Base-by-base conservation (phyloP, 148 eudicot species). In the Amaranthus hypochondriacus region DNA sequence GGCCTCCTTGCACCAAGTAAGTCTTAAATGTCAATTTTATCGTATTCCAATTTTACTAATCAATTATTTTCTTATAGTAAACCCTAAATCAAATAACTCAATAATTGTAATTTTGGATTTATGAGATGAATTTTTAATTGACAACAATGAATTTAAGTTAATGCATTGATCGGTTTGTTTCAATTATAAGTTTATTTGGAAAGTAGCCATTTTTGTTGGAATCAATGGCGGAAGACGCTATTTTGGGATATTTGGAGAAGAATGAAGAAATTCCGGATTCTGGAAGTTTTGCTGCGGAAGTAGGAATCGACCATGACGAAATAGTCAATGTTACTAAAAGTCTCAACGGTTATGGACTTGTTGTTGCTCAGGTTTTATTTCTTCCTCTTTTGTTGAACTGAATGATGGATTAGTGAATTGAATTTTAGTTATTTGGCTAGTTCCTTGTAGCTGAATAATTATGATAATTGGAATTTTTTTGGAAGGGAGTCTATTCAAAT, bases 251-350 rank as follows among this genome's bases (percentile, higher is more conserved):
- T 73, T 80, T 95, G 2, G 83, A 90, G 82, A 82, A 90, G 66
- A 84, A 86, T 6, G 92, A 89, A 0, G 82, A 82, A 64, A 95
- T 95, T 39, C 0, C 78, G 2, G 89, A 95, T 84, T 92, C 99
- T 0, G 96, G 97, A 7, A 47, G 43, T 6, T 95, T 95, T 58
- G 93, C 99, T 4, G 47, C 65, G 12, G 79, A 87, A 21, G 72
- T 55, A 7, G 86, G 89, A 1, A 69, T 95, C 53, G 84, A 78
- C 65, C 99, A 95, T 65, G 87, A 86, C 18, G 93, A 88, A 0
- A 73, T 95, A 44, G 89, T 88, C 64, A 95, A 95, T 77, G 84
- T 86, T 66, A 74, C 89, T 73, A 92, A 89, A 73, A 92, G 96
- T 53, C 92, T 95, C 69, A 77, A 79, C 56, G 97, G 87, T 9